Evolutionary conservation across 352 stramenopile genomes (phyloP).

Genomic region (Globisporangium cystogenes): DNA sequence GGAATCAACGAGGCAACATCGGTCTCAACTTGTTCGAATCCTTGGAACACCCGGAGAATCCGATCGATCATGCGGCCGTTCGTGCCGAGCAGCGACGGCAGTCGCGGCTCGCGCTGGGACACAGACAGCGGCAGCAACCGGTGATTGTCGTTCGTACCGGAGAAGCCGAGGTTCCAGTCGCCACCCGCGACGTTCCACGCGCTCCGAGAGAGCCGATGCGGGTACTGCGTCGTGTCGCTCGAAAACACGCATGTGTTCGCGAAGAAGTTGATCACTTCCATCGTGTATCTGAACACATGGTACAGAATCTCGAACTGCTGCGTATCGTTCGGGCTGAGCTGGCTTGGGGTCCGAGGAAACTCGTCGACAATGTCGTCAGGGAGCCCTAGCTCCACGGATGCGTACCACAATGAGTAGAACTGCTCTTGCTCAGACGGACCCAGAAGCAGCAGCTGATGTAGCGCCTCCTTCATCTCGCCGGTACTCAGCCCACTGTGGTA

Average conservation of each 20-base stretch:
- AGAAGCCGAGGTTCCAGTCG: slow-evolving; percentile 70
- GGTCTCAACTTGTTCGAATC: slow-evolving; percentile 25
- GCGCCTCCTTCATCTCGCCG: slow-evolving; percentile 39
- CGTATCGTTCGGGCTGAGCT: slow-evolving; percentile 75
- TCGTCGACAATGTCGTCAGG: slow-evolving; percentile 8
- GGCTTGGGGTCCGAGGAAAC: slow-evolving; percentile 44
- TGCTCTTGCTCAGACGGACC: slow-evolving; percentile 52
- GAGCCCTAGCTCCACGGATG: slow-evolving; percentile 20
- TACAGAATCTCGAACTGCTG: slow-evolving; percentile 53
- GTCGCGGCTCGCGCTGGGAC: slow-evolving; percentile 46
- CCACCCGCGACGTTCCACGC: slow-evolving; percentile 81
- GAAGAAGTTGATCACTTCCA: slow-evolving; percentile 82
- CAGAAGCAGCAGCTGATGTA: slow-evolving; percentile 55
- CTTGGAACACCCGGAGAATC: slow-evolving; percentile 33
- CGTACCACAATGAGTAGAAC: slow-evolving; percentile 72
- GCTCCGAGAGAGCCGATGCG: slow-evolving; percentile 56
- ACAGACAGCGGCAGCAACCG: slow-evolving; percentile 67
- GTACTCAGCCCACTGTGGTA: slow-evolving; percentile 69
- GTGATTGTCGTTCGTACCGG: slow-evolving; percentile 89
- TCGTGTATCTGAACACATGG: slow-evolving; percentile 51
- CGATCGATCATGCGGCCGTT: slow-evolving; percentile 88
- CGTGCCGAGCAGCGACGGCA: slow-evolving; percentile 47
- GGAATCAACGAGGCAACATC: slow-evolving; percentile 8
- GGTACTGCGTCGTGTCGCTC: slow-evolving; percentile 74
- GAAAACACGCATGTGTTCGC: slow-evolving; percentile 81